Evolutionary conservation across 805 yeast species (phyloP).

Genomic region (Pichia cabralensis): DNA sequence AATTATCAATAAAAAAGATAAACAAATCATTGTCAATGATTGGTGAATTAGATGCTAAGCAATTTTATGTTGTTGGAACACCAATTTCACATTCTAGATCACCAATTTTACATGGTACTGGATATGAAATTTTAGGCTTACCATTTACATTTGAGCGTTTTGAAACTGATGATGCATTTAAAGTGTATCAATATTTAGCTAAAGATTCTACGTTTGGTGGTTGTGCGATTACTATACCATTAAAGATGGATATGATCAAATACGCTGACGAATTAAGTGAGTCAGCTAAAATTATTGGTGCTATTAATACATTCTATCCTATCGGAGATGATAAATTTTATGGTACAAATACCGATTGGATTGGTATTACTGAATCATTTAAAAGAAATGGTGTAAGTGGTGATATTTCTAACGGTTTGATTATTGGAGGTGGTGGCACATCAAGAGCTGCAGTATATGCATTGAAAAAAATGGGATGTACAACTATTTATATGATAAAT

Average conservation of each 20-base stretch:
- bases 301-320: constrained; percentile 80
- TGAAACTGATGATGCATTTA: constrained; percentile 56
- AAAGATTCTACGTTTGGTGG: constrained; percentile 65
- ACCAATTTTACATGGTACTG: constrained; percentile 77
- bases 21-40: constrained; percentile 44
- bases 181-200: constrained; percentile 44
- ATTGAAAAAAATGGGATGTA: constrained; percentile 66
- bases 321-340: constrained; percentile 37
- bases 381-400: constrained; percentile 51
- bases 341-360: constrained; percentile 96
- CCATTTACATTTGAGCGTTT: constrained; percentile 61
- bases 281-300: constrained; percentile 82
- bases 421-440: constrained; percentile 97
- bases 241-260: constrained; percentile 71
- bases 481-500: constrained; percentile 66
- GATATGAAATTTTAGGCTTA: constrained; percentile 62
- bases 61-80: constrained; percentile 66
- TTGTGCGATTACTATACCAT: constrained; percentile 90
- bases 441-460: constrained; percentile 93
- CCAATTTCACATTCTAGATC: constrained; percentile 86
- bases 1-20: constrained; percentile 55
- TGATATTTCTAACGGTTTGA: constrained; percentile 43
- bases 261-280: constrained; percentile 55
- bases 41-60: constrained; percentile 52
- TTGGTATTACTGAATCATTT: constrained; percentile 71